Percentiles rank a stretch among this genome's conserved stretches.
Evolutionary conservation across 176 grass and related monocot genomes (phyloP).

Genomic region (sorghum (Sorghum bicolor)): DNA sequence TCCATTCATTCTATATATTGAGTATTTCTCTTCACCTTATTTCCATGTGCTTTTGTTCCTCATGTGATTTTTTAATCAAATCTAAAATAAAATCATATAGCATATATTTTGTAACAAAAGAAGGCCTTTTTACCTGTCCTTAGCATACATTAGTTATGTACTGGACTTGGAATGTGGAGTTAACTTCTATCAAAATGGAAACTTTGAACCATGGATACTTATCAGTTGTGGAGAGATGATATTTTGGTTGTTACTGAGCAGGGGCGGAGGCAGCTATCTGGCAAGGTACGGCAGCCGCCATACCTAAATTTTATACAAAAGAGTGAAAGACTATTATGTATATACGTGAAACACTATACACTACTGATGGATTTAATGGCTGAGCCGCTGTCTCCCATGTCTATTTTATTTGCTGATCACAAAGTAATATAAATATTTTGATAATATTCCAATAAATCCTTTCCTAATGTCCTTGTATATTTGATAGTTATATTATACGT

Average conservation of each 20-base stretch:
- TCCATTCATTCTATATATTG: not conserved
- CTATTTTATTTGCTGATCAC: too few species aligned
- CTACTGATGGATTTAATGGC: too few species aligned
- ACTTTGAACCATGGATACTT: not conserved
- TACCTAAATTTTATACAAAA: too few species aligned
- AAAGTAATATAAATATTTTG: too few species aligned
- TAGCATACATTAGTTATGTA: not conserved
- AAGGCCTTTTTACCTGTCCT: not conserved
- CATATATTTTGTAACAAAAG: not conserved
- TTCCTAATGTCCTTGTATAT: too few species aligned
- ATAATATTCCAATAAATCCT: too few species aligned
- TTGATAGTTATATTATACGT: too few species aligned
- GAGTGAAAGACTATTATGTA: too few species aligned
- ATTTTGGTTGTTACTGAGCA: constrained; percentile 4
- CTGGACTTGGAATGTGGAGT: not conserved
- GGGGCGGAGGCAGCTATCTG: too few species aligned
- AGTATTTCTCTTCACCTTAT: not conserved
- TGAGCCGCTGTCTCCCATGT: too few species aligned
- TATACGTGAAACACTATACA: too few species aligned
- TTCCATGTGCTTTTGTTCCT: not conserved
- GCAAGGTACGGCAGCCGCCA: too few species aligned
- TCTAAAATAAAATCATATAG: not conserved
- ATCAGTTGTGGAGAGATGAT: not conserved
- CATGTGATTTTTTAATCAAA: not conserved
- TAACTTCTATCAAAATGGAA: not conserved